phyloP scores from a whole-genome alignment of 164 flowering plant genomes.

The Aristolochia fimbriata region DNA sequence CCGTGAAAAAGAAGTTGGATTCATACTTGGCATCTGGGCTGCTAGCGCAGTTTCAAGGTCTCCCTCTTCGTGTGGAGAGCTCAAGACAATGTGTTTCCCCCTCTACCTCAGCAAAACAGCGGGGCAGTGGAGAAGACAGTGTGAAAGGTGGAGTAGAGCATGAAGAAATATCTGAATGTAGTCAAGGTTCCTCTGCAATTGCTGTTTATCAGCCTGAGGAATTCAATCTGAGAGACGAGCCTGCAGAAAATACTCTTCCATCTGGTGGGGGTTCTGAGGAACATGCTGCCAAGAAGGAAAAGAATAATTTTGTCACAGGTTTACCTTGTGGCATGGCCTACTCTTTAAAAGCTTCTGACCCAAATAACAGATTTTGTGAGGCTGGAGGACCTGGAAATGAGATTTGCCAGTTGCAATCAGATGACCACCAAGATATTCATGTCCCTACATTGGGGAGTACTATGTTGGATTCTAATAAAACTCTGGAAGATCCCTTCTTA shows the following conservation, averaged over 20 bases:
- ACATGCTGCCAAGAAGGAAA: slow-evolving; percentile 26
- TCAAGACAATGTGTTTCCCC: slow-evolving; percentile 33
- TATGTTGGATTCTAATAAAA: slow-evolving; percentile 18
- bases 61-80: slow-evolving; percentile 30
- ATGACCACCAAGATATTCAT: slow-evolving; percentile 20
- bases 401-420: slow-evolving; percentile 17
- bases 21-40: slow-evolving; percentile 76
- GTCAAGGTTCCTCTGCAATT: slow-evolving; percentile 50
- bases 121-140: slow-evolving; percentile 42
- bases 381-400: slow-evolving; percentile 17
- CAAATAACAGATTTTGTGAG: slow-evolving; percentile 14
- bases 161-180: slow-evolving; percentile 71
- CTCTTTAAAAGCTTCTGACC: slow-evolving; percentile 20
- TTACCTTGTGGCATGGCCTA: slow-evolving; percentile 24
- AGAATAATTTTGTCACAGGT: slow-evolving; percentile 6
- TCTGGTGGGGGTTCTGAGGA: slow-evolving; percentile 36
- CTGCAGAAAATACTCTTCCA: slow-evolving; percentile 28
- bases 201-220: slow-evolving; percentile 39
- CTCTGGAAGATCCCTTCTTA: slow-evolving; percentile 20
- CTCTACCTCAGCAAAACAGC: slow-evolving; percentile 37
- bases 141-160: slow-evolving; percentile 30
- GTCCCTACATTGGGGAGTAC: slow-evolving; percentile 20
- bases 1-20: slow-evolving; percentile 88
- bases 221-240: slow-evolving; percentile 21
- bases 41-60: slow-evolving; percentile 47